phyloP scores from a whole-genome alignment of 192 early-diverging fungal genomes.

The Helicostylum pulchrum region DNA sequence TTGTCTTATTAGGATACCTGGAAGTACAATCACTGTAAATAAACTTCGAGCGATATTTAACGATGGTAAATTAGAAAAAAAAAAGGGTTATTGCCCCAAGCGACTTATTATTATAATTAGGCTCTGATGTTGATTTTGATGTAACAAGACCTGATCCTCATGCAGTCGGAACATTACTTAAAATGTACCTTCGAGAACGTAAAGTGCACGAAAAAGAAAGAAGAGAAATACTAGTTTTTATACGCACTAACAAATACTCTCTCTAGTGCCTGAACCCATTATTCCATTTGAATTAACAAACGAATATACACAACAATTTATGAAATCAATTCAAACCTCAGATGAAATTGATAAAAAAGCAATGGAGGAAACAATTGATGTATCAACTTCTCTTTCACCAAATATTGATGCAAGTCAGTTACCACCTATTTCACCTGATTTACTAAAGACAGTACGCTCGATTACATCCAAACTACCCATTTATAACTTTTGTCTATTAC shows the following conservation, averaged over 20 bases:
- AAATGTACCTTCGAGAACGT: constrained; percentile 61
- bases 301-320: constrained; percentile 43
- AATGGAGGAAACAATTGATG: neutral
- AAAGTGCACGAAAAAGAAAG: constrained; percentile 19
- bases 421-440: constrained; percentile 26
- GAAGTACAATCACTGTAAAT: constrained; percentile 49
- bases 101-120: constrained; percentile 9
- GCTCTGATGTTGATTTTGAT: constrained; percentile 44
- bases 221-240: neutral
- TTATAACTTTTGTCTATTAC: constrained; percentile 48
- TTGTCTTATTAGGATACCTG: constrained; percentile 39
- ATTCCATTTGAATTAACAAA: constrained; percentile 42
- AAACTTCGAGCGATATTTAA: constrained; percentile 49
- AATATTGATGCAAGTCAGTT: constrained; percentile 7
- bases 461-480: constrained; percentile 47
- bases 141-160: constrained; percentile 48
- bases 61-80: constrained; percentile 30
- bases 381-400: neutral
- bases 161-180: constrained; percentile 56
- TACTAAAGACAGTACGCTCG: constrained; percentile 22
- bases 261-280: constrained; percentile 47
- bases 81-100: neutral
- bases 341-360: constrained; percentile 19
- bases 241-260: neutral
- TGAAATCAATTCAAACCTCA: constrained; percentile 20